Evolutionary conservation across 2,329 filamentous ascomycete genomes (phyloP).

Genomic region (Tolypocladium album): DNA sequence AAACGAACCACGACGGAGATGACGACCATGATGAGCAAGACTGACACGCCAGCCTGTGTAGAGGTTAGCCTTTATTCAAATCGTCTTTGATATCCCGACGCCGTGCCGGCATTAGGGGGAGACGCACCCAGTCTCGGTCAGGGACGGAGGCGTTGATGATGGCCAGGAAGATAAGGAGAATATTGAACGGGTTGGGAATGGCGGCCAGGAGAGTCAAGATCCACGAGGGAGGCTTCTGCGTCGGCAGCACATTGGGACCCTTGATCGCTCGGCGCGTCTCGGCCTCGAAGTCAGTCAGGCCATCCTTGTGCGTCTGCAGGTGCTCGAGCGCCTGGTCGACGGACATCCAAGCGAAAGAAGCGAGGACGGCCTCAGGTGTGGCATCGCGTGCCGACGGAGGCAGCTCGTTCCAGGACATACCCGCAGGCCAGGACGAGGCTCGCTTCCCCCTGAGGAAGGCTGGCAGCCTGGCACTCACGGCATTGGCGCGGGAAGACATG

Average conservation of each 20-base stretch:
- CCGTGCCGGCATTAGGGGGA: not conserved
- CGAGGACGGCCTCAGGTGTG: constrained; percentile 9
- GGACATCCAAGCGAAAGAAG: constrained; percentile 9
- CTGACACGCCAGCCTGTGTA: constrained; percentile 8
- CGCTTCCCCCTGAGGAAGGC: not conserved
- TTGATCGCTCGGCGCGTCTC: constrained; percentile 9
- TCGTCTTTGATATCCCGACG: not conserved
- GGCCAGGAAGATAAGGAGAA: constrained; percentile 12
- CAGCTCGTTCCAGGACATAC: constrained; percentile 4
- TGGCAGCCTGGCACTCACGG: not conserved
- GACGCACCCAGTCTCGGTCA: constrained; percentile 6
- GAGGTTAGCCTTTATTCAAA: not conserved
- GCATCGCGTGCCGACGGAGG: constrained; percentile 5
- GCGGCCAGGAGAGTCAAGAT: constrained; percentile 13
- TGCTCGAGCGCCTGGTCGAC: constrained; percentile 8
- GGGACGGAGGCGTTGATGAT: constrained; percentile 14
- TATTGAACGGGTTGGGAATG: constrained; percentile 15
- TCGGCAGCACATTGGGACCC: constrained; percentile 13
- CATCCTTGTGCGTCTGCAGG: constrained; percentile 9
- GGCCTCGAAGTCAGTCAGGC: constrained; percentile 11
- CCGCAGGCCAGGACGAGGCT: not conserved
- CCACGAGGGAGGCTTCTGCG: constrained; percentile 14
- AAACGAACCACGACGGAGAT: constrained; percentile 16
- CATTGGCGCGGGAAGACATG: constrained; percentile 2
- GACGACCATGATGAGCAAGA: constrained; percentile 14